Base-by-base conservation (phyloP, 768 basidiomycete species). In the Lactarius indigo region DNA sequence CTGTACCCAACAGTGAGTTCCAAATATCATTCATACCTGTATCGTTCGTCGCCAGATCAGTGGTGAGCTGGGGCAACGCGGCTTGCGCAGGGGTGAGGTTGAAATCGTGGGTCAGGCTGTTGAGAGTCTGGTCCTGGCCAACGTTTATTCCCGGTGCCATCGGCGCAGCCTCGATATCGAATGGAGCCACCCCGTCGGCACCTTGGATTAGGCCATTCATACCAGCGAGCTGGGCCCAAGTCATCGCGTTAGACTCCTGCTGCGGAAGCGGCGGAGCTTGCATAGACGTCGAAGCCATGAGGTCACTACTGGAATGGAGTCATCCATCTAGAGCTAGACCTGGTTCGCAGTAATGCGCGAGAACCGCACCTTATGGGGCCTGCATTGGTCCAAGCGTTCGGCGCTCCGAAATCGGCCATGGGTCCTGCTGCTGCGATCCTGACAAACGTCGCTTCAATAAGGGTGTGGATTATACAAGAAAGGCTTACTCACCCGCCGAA, bases 181-280 rank as follows among this genome's bases (percentile, higher is more conserved):
- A 63, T 58, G 57, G 56, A 58, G 65, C 65, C 61, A 26, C 23
- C 8, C 37, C 4, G 54, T 41, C 65, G 61, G 65, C 18, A 62
- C 54, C 31, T 28, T 56, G 26, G 9, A 3, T 3, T 28, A 28
- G 17, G 26, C 52, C 50, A 54, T 10, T 28, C 33, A 13, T n/a
- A 7, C 35, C 20, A 33, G 3, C 0, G 30, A 42, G 42, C 56
- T 44, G 63, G 33, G 33, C 30, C 30, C 44, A 61, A 50, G 18
- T 39, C 17, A 20, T 66, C 28, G 13, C 50, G 50, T 26, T 15
- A 23, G 50, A 2, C 17, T 17, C 50, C 5, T 52, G 50, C 50
- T 52, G 42, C 54, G 35, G 35, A 42, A 18, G 12, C 23, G 39
- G 42, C 42, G 41, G 33, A 44, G 30, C 31, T 17, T 7, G 44